Base-by-base conservation (phyloP, 805 yeast species). In the Ogataea methanolica region DNA sequence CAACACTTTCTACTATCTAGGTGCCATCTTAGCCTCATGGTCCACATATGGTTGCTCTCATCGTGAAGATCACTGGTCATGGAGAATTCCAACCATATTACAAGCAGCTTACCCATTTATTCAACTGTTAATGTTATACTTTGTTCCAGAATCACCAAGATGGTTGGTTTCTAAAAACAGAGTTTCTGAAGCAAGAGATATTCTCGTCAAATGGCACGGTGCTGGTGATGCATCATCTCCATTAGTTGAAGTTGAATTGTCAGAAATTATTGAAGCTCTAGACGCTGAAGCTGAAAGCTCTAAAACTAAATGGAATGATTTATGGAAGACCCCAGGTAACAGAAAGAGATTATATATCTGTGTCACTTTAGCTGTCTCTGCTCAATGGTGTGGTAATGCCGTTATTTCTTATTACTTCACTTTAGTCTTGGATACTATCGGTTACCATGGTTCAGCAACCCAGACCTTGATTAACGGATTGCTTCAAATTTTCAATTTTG, bases 61-160 rank as follows among this genome's bases (percentile, higher is more conserved):
- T 19, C 50, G 68, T 16, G 46, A 50, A 6, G 53, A 55, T 41
- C 58, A 64, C 36, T 71, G 73, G 69, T 64, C 73, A 26, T 79
- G 83, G 83, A 75, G 79, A 63, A 65, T 79, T 46, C 84, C 85
- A 36, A 69, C 80, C 12, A 69, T 69, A 43, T 50, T 79, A 38
- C 85, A 80, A 62, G 78, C 74, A 36, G 57, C 68, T 17, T 64
- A 74, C 52, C 81, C 84, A 2, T 21, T 71, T 3, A 16, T 73
- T 22, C 80, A 76, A 56, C 21, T 68, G 9, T 4, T 51, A 3
- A 56, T 69, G 29, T 50, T 73, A 41, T 70, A 39, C 36, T 54
- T 68, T 59, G 54, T 70, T 42, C 79, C 79, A 2, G 78, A 73
- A 58, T 63, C 70, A n/a, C 78, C 78, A 51, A 62, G 78, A 57